A percentile compares a stretch with the other conserved stretches of the same genome.
Conservation (phyloP, 768 basidiomycete species). For the Boletus rufocinnamomeus region DNA sequence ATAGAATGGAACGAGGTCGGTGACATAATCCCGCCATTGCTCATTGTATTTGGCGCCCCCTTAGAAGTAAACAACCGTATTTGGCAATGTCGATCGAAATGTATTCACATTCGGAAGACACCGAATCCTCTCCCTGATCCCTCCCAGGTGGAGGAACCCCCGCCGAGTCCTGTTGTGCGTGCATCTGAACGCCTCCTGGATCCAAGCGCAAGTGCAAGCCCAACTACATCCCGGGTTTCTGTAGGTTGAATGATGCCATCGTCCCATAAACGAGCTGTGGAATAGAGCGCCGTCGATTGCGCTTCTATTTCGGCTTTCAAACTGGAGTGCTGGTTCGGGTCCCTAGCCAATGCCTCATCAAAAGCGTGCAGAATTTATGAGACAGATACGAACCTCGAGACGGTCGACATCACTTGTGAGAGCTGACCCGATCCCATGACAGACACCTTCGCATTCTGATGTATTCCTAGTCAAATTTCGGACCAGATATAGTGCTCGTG, state of each 20-base stretch:
- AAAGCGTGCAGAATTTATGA: neutral
- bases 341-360: conserved; percentile 44
- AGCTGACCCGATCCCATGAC: conserved; percentile 96
- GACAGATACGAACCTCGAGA: conserved; percentile 63
- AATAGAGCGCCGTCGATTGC: conserved; percentile 86
- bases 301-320: conserved; percentile 83
- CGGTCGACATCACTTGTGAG: conserved; percentile 88
- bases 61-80: conserved; percentile 31
- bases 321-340: conserved; percentile 73
- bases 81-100: conserved; percentile 25
- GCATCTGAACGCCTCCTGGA: conserved; percentile 42
- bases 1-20: neutral
- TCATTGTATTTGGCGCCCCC: conserved; percentile 23
- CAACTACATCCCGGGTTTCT: conserved; percentile 87
- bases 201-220: conserved; percentile 83
- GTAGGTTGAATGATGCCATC: conserved; percentile 88
- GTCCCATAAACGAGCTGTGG: conserved; percentile 92
- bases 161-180: conserved; percentile 7
- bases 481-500: conserved; percentile 5
- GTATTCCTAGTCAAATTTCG: conserved; percentile 7
- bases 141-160: conserved; percentile 56
- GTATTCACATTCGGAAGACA: conserved; percentile 81
- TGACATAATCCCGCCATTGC: neutral
- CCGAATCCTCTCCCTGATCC: conserved; percentile 75
- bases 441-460: conserved; percentile 84